Evolutionary conservation across 164 flowering plant species (phyloP), one percentile per base, ranked within the genome.

Genomic region (Akebia trifoliata): DNA sequence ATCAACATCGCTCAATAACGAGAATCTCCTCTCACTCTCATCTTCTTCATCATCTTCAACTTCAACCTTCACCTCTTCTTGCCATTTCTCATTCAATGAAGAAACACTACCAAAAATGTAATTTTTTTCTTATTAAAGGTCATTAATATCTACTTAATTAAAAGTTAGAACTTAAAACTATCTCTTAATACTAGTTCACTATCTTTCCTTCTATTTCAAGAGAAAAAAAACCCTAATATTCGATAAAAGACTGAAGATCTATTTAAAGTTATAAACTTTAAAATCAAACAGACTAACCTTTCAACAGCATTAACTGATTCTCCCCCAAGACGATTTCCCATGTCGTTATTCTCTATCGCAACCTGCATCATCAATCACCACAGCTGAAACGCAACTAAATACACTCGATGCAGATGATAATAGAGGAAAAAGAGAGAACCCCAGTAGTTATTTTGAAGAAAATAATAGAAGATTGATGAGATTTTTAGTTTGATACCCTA

Each of bases 301-400:
- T 72, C 73, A 4, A 45, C 54, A 62, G 68, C 76, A 32, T 67
- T 69, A 14, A 65, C 21, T 15, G 74, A 71, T 58, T 73, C 72
- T 12, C 58, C 72, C 21, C 54, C 58, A 69, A 76, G 73, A 6
- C 50, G 72, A 71, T 69, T 72, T 28, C 24, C 75, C 3, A 50
- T 60, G 15, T 50, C 38, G 67, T 50, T 65, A 38, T 57, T 63
- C 1, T 63, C 71, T 31, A 48, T 67, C 34, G 67, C 75, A 48
- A 61, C 65, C 78, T 75, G 64, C 69, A 51, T 17, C 31, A 49
- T 20, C 28, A n/a, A 20, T 25, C 60, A 9, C 3, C 17, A 46
- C 10, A 35, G 32, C 42, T 46, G 8, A 35, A 47, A 30, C 8
- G 12, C 34, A 17, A 42, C 35, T 18, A 44, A 26, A 44, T 57